Conservation (phyloP, 2,329 filamentous ascomycete species). For the Parastagonospora avenae region DNA sequence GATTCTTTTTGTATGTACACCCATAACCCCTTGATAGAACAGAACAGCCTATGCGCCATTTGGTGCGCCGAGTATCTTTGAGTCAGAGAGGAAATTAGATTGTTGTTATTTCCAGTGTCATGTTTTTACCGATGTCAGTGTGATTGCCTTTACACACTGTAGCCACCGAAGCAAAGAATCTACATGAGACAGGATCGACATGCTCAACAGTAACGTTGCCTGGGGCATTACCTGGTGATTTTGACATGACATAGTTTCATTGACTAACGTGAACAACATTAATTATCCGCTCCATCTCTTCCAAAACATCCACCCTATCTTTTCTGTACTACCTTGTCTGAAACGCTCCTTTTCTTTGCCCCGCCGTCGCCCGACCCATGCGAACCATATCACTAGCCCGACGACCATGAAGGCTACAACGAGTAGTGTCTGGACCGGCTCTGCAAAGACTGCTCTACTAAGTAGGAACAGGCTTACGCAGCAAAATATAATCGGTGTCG, state of each 20-base stretch:
- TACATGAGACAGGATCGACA: too few relatives aligned
- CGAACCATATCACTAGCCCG: constrained; percentile 88
- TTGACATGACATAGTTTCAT: too few relatives aligned
- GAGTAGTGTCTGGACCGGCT: constrained; percentile 86
- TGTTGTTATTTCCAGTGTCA: too few relatives aligned
- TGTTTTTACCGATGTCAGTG: too few relatives aligned
- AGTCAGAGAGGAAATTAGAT: too few relatives aligned
- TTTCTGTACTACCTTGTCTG: constrained; percentile 25
- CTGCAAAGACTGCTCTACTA: constrained; percentile 84
- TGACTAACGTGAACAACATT: not conserved
- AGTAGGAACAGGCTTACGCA: constrained; percentile 94
- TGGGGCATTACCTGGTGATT: too few relatives aligned
- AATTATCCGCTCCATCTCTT: constrained; percentile 44
- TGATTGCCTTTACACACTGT: too few relatives aligned
- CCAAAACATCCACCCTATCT: constrained; percentile 54
- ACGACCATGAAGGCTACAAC: constrained; percentile 84
- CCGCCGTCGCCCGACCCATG: constrained; percentile 68
- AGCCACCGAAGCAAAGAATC: too few relatives aligned
- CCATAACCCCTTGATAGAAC: constrained; percentile 1
- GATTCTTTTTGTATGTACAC: not conserved
- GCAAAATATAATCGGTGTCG: constrained; percentile 96
- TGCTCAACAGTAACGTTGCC: too few relatives aligned
- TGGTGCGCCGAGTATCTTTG: too few relatives aligned
- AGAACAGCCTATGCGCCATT: not conserved
- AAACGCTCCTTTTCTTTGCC: constrained; percentile 35